Evolutionary conservation across 768 basidiomycete genomes (phyloP).

Genomic region (Russula vinacea): DNA sequence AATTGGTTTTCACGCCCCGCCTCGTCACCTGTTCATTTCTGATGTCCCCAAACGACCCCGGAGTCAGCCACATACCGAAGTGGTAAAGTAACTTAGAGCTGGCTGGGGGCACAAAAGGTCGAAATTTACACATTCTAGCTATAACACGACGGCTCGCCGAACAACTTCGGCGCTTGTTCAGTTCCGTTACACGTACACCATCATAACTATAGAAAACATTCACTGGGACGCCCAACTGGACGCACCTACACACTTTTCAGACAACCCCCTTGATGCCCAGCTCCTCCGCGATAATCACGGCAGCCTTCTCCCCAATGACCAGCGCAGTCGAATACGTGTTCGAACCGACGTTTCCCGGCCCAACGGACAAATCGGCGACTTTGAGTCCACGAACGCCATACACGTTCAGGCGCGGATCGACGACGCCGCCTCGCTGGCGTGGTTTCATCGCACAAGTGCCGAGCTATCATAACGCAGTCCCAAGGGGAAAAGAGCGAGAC

Average conservation of each 20-base stretch:
- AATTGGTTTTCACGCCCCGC: no score
- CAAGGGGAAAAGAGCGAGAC: neutral
- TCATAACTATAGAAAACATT: neutral
- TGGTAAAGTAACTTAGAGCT: no score
- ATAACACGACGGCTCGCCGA: neutral
- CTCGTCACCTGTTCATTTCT: no score
- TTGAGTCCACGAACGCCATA: conserved; percentile 58
- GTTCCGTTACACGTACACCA: no score
- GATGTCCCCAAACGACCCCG: no score
- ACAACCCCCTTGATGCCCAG: conserved; percentile 42
- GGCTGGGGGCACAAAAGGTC: no score
- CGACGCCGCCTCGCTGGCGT: conserved; percentile 54
- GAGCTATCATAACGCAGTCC: conserved; percentile 39
- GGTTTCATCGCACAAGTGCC: conserved; percentile 71
- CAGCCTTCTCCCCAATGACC: conserved; percentile 60
- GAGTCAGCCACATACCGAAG: no score
- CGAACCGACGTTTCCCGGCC: conserved; percentile 40
- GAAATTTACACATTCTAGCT: neutral
- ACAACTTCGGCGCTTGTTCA: no score
- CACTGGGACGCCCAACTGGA: neutral
- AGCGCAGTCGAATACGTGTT: conserved; percentile 45
- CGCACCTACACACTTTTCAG: conserved; percentile 21
- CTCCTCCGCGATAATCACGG: conserved; percentile 56
- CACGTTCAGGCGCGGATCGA: conserved; percentile 59
- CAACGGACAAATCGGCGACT: conserved; percentile 48